A percentile compares a stretch with the other conserved stretches of the same genome.
These are phyloP conservation scores for Teunomyces tritomae DNA, from an alignment of 805 yeast species.

Conservation along the genomic window DNA sequence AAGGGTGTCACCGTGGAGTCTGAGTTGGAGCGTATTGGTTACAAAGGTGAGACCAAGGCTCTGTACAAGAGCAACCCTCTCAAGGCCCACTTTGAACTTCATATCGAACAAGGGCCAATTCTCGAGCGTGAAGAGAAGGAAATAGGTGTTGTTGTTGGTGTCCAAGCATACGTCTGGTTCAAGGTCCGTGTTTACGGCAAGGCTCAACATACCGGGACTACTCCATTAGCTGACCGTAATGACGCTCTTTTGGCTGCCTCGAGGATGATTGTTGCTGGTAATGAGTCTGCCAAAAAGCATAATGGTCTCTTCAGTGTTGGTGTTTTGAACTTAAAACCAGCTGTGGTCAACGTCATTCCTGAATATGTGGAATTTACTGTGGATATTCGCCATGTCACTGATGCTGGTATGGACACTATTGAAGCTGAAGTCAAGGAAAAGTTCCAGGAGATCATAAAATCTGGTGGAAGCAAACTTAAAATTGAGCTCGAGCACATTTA, in stretches of 20 bases:
- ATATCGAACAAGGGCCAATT: conserved; percentile 76
- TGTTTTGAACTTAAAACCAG: conserved; percentile 54
- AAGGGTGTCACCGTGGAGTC: conserved; percentile 43
- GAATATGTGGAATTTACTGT: conserved; percentile 55
- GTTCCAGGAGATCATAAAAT: conserved; percentile 34
- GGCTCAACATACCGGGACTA: conserved; percentile 74
- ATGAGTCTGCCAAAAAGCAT: conserved; percentile 51
- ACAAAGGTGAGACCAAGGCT: conserved; percentile 51
- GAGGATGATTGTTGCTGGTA: conserved; percentile 52
- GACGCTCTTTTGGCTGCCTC: conserved; percentile 45
- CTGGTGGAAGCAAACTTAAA: conserved; percentile 27
- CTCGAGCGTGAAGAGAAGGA: conserved; percentile 53
- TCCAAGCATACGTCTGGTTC: conserved; percentile 65
- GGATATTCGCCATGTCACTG: conserved; percentile 58
- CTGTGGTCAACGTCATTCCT: conserved; percentile 67
- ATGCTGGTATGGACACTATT: conserved; percentile 38
- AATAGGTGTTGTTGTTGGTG: conserved; percentile 66
- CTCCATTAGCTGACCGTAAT: conserved; percentile 59
- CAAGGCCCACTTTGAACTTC: conserved; percentile 70
- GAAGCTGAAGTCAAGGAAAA: conserved; percentile 36
- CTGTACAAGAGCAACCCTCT: conserved; percentile 51
- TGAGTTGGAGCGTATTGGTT: conserved; percentile 62
- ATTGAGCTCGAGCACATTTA: conserved; percentile 45
- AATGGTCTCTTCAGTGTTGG: conserved; percentile 62
- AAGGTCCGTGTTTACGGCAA: conserved; percentile 56